Conservation (phyloP, 108 stramenopile species). For the Cyclotella cryptica region DNA sequence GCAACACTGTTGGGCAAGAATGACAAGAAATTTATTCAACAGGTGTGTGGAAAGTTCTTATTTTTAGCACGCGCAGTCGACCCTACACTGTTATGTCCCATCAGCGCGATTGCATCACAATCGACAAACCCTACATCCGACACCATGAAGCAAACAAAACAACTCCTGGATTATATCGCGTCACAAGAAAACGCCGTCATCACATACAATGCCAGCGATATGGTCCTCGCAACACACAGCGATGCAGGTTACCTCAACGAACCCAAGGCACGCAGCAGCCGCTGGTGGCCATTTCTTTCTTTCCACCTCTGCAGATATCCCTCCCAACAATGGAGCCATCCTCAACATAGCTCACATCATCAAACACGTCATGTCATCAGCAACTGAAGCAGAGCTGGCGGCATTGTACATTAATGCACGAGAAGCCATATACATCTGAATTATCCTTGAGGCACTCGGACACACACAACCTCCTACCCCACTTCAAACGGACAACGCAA, state of each 20-base stretch:
- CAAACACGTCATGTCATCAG: too few relatives aligned
- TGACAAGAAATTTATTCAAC: slow-evolving; percentile 40
- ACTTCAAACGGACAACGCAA: too few relatives aligned
- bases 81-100: slow-evolving; percentile 35
- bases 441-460: too few relatives aligned
- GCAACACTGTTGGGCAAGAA: slow-evolving; percentile 25
- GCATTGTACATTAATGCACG: not conserved
- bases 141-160: slow-evolving; percentile 20
- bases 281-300: slow-evolving; percentile 47
- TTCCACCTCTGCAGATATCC: not conserved
- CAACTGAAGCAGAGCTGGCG: not conserved
- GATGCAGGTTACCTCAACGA: slow-evolving; percentile 49
- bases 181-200: slow-evolving; percentile 54
- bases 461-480: too few relatives aligned
- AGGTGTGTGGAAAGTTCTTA: slow-evolving; percentile 47
- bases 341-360: too few relatives aligned
- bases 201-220: slow-evolving; percentile 24
- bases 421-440: too few relatives aligned
- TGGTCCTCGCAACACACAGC: slow-evolving; percentile 42
- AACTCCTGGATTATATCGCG: slow-evolving; percentile 6
- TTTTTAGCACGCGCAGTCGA: slow-evolving; percentile 57
- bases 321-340: slow-evolving; percentile 8
- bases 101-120: slow-evolving; percentile 19
- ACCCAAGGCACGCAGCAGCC: slow-evolving; percentile 46
- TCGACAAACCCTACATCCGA: slow-evolving; percentile 27